Conservation (phyloP, 306 rosid genomes). For the Medicago ruthenica region DNA sequence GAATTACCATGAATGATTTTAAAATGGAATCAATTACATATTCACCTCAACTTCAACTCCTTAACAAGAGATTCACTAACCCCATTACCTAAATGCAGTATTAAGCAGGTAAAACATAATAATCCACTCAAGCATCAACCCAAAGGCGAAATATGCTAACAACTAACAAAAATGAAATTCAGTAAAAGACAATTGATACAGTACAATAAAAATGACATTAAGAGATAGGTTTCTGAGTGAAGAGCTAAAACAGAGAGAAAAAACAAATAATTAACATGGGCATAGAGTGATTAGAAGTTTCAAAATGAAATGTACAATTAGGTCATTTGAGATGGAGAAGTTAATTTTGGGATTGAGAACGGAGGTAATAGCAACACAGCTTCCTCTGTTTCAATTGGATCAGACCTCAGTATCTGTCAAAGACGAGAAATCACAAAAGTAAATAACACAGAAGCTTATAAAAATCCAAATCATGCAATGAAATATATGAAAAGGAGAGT, state of each 20-base stretch:
- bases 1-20: no score
- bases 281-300: no score
- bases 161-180: no score
- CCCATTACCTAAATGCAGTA: neutral
- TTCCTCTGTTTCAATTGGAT: slow-evolving; percentile 90
- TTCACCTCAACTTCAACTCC: slow-evolving; percentile 55
- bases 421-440: slow-evolving; percentile 8
- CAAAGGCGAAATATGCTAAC: neutral
- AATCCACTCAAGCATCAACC: neutral
- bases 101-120: neutral
- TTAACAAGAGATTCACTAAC: slow-evolving; percentile 22
- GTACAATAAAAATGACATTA: slow-evolving; percentile 22
- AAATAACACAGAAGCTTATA: neutral
- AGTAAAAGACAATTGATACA: neutral
- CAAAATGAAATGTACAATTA: no score
- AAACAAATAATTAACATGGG: neutral
- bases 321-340: slow-evolving; percentile 17
- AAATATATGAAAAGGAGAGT: no score
- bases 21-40: no score
- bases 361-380: slow-evolving; percentile 76
- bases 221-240: neutral
- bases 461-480: neutral
- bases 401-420: slow-evolving; percentile 80
- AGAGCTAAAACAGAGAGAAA: neutral
- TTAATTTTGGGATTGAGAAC: slow-evolving; percentile 47